A percentile compares a stretch with the other conserved stretches of the same genome.
These are phyloP conservation scores for Staphylotrichum longicolle DNA, from an alignment of 495 filamentous ascomycete genomes.

Conservation along the genomic window DNA sequence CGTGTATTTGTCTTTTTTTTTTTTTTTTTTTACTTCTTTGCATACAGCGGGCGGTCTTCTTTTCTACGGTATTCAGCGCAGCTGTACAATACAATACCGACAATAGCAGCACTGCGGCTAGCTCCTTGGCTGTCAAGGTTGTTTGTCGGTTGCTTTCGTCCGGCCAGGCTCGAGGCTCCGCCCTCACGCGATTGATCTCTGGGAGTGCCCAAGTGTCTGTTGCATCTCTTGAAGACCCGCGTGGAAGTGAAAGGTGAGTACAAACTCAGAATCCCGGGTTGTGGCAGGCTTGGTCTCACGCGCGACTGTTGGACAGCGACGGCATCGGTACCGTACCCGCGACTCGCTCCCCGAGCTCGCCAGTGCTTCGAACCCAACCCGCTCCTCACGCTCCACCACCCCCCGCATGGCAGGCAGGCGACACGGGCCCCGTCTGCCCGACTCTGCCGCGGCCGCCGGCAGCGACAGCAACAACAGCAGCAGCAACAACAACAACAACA, in stretches of 20 bases:
- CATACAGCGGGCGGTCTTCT: background rate
- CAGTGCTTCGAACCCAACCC: background rate
- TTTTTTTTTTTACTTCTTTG: background rate
- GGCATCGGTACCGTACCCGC: background rate
- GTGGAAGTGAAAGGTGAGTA: background rate
- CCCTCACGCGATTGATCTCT: background rate
- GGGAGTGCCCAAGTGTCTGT: no score
- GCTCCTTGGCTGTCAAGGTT: background rate
- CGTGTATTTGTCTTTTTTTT: background rate
- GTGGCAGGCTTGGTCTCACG: background rate
- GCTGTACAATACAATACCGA: no score
- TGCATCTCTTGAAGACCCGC: no score
- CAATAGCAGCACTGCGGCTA: no score
- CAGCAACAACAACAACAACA: slow-evolving; percentile 5
- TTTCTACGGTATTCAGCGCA: background rate
- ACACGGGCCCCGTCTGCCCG: slow-evolving; percentile 28
- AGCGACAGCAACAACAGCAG: slow-evolving; percentile 10
- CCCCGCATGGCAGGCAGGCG: slow-evolving; percentile 26
- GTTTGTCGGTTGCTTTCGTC: no score
- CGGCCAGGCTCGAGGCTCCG: background rate
- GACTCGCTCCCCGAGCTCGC: background rate
- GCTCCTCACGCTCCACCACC: background rate
- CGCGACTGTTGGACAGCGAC: slow-evolving; percentile 9
- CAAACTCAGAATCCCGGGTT: background rate
- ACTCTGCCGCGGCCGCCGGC: slow-evolving; percentile 8